phyloP scores from a whole-genome alignment of 1,284 basidiomycete species.

The Microstroma glucosiphilum region DNA sequence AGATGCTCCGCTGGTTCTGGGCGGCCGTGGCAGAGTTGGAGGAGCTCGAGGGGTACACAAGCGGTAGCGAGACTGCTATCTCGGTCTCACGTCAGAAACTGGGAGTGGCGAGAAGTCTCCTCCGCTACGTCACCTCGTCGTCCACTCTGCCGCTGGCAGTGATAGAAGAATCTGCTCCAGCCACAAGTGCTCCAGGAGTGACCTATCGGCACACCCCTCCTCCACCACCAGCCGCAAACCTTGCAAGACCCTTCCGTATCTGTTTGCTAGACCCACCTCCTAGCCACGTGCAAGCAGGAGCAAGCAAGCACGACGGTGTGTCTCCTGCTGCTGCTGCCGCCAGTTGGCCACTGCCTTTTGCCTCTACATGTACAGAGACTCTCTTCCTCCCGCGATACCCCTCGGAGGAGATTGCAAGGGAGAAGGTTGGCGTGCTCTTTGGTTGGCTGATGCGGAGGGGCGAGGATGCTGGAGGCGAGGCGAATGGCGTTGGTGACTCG shows the following conservation, averaged over 20 bases:
- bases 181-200: not conserved
- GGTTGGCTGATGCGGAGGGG: not conserved
- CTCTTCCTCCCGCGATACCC: slow-evolving; percentile 1
- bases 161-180: not conserved
- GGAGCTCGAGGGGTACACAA: not conserved
- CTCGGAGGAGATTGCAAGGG: not conserved
- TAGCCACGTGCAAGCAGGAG: not conserved
- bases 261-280: not conserved
- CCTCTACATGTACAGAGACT: not conserved
- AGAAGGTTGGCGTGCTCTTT: not conserved
- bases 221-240: not conserved
- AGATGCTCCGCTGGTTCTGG: not conserved
- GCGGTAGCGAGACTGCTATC: too few relatives aligned
- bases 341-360: not conserved
- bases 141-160: not conserved
- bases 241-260: not conserved
- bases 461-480: not conserved
- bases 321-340: not conserved
- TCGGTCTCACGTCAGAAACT: too few relatives aligned
- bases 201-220: not conserved
- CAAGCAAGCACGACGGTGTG: not conserved
- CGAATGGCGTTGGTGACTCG: not conserved
- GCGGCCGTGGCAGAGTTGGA: not conserved
- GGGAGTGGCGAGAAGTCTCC: not conserved
- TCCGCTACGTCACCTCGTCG: not conserved